Base-by-base conservation (phyloP, 139 green algal genomes). In the Chlorella sp. region DNA sequence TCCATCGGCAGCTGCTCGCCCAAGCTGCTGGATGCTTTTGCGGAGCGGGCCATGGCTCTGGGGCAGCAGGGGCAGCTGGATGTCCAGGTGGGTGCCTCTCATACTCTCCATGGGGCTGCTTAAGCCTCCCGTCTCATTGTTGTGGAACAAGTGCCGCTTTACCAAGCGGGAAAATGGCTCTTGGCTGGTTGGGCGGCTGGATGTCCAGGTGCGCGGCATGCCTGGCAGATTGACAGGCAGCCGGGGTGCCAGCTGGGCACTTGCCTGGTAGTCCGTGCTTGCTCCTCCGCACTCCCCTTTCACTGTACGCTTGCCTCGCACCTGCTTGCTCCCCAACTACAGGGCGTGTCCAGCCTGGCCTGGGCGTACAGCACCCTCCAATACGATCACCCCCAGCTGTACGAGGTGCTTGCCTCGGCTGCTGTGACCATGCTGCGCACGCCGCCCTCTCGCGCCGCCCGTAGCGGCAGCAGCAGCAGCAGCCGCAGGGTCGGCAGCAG, bases 361-460 rank as follows among this genome's bases (percentile, higher is more conserved):
- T 88, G 82, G 87, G 34, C 87, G 13, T 88, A 63, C 83, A 75
- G 75, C 34, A 65, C 57, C 13, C 65, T 88, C 51, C n/a, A 30
- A n/a, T 73, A 88, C 63, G 80, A 88, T 47, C 62, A 86, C 28
- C 26, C 39, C 0, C 30, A 41, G 36, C 63, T 90, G 21, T 84
- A 74, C 28, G 78, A 80, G 0, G 55, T 38, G 21, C 34, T 88
- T 20, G 76, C 87, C 0, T 3, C 16, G 1, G 64, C 38, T 20
- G 41, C 64, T 36, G 57, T 75, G 57, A 18, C 38, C 57, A 44
- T 76, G 82, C 72, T 82, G 41, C 32, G 44, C 41, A 51, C 11
- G 39, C n/a, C 16, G 64, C 2, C 12, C 51, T 15, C 15, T 2
- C 51, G 15, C 44, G 11, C 51, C 12, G 13, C 9, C 51, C 11